phyloP scores from a whole-genome alignment of 257 asterid species.

The Sherardia arvensis region DNA sequence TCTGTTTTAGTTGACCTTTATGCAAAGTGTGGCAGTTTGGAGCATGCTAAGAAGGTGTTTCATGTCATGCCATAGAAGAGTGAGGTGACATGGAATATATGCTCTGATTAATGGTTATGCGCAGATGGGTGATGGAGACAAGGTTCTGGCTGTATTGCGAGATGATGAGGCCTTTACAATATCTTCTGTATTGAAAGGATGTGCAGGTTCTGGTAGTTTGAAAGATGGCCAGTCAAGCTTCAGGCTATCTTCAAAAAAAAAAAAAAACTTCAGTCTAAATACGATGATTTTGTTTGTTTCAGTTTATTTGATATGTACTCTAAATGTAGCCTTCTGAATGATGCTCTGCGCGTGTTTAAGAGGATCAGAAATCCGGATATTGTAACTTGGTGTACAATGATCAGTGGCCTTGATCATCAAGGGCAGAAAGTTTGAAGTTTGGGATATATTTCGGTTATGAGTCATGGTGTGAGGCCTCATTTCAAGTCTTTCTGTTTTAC shows the following conservation, averaged over 20 bases:
- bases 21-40: slow-evolving; percentile 59
- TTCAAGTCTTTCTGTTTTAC: no score
- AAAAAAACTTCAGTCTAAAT: no score
- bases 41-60: slow-evolving; percentile 48
- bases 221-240: slow-evolving; percentile 50
- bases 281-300: slow-evolving; percentile 61
- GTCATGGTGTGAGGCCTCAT: slow-evolving; percentile 50
- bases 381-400: slow-evolving; percentile 75
- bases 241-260: no score
- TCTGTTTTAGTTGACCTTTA: slow-evolving; percentile 66
- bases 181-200: slow-evolving; percentile 67
- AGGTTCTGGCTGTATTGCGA: slow-evolving; percentile 40
- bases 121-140: slow-evolving; percentile 51
- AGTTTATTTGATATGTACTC: slow-evolving; percentile 76
- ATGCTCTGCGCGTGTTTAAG: slow-evolving; percentile 55
- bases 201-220: slow-evolving; percentile 38
- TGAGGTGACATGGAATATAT: slow-evolving; percentile 71
- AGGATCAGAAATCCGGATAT: slow-evolving; percentile 49
- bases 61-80: slow-evolving; percentile 57
- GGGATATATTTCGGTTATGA: slow-evolving; percentile 39
- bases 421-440: slow-evolving; percentile 65
- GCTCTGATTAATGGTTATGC: slow-evolving; percentile 78
- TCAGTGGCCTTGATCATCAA: slow-evolving; percentile 61
- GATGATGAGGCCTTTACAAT: slow-evolving; percentile 55
- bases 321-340: slow-evolving; percentile 47